Evolutionary conservation across 1,284 basidiomycete species (phyloP).

Genomic region (Moniliella sp.): DNA sequence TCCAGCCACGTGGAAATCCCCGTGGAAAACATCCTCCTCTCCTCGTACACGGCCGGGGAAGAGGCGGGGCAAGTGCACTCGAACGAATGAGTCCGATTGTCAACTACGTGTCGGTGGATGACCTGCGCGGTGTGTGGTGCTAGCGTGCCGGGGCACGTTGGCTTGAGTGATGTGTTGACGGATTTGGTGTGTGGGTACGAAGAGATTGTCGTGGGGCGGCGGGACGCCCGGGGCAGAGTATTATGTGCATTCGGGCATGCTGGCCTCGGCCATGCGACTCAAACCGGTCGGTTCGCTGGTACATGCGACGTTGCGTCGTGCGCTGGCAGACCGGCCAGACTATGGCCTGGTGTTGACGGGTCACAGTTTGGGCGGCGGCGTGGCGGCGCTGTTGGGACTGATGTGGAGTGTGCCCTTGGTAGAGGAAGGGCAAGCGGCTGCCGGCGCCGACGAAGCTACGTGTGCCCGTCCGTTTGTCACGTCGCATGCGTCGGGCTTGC

Average conservation of each 20-base stretch:
- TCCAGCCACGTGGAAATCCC: constrained; percentile 34
- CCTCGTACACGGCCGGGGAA: constrained; percentile 35
- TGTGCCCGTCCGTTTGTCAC: constrained; percentile 41
- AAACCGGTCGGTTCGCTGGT: constrained; percentile 35
- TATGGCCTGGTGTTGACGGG: constrained; percentile 39
- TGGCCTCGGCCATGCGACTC: constrained; percentile 36
- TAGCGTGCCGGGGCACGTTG: constrained; percentile 40
- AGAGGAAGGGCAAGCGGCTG: no score
- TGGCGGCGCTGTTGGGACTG: background rate
- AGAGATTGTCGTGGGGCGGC: constrained; percentile 35
- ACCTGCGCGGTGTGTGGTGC: constrained; percentile 36
- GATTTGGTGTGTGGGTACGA: constrained; percentile 39
- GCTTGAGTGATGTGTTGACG: constrained; percentile 39
- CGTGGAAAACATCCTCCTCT: constrained; percentile 38
- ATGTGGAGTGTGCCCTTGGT: no score
- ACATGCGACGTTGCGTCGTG: constrained; percentile 36
- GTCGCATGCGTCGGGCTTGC: constrained; percentile 32
- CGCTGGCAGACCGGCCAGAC: constrained; percentile 34
- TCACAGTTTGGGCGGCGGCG: constrained; percentile 37
- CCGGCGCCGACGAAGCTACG: constrained; percentile 21
- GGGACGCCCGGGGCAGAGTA: constrained; percentile 34
- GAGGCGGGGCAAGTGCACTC: background rate
- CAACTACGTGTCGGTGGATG: constrained; percentile 38
- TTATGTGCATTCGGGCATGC: constrained; percentile 40
- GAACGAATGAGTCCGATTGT: constrained; percentile 36